Evolutionary conservation across 805 yeast genomes (phyloP), one percentile per base, ranked within the genome.

Genomic region (Yamadazyma ubonensis): DNA sequence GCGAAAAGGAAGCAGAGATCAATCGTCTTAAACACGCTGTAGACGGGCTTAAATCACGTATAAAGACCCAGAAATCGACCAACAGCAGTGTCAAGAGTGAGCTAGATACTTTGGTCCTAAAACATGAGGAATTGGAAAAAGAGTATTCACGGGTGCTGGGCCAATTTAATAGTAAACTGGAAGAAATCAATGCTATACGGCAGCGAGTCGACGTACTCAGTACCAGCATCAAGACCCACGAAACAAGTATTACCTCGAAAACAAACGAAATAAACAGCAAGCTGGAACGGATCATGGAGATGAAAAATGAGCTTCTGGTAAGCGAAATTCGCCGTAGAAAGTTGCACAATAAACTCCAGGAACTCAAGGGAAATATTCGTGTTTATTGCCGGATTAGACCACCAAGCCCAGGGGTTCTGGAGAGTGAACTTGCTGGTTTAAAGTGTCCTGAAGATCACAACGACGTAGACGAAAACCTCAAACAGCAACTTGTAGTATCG

Each of bases 311-410:
- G 22, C 57, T 81, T 7, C 54, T 71, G 0, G 57, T 59, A 15
- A 79, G 76, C 43, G 91, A 85, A 49, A 58, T 67, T 0, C 53
- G 66, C 26, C 68, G 96, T 44, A 66, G 96, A 7, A 53, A 62
- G 10, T 57, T 86, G 1, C 96, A 88, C 53, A 81, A 86, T 54
- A 71, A 70, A 45, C 65, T 91, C 5, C 96, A 89, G 58, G 96
- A 87, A 44, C 59, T 91, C 27, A 86, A 89, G 59, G 98, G 99
- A 1, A 93, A 88, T 52, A 89, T 93, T 23, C 65, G 98, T 33
- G 97, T 91, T 0, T 87, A 83, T 52, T 91, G 97, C 56, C 71
- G 99, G 27, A 71, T 91, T 4, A 71, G 95, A 39, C 96, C 96
- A 7, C 29, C 48, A 3, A 19, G 36, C 20, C 38, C 38, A 7